Percentiles rank a stretch among this genome's conserved stretches.
These are phyloP conservation scores for Cucurbitaria berberidis DNA, from an alignment of 2,329 filamentous ascomycete species.

Conservation along the genomic window DNA sequence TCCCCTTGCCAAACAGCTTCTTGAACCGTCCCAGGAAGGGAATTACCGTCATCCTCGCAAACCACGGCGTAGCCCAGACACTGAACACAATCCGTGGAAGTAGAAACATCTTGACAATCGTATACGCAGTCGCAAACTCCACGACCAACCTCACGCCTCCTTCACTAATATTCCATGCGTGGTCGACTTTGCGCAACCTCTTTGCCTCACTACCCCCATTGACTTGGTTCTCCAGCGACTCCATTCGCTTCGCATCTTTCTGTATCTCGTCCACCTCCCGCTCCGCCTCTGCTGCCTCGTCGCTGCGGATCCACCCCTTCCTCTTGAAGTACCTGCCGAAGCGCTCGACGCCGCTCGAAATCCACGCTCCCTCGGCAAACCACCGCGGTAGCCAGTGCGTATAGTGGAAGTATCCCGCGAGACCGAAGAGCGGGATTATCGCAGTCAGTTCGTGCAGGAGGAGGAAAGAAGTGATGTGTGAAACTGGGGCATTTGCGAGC, in stretches of 20 bases:
- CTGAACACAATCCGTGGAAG: conserved; percentile 78
- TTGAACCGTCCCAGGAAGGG: conserved; percentile 42
- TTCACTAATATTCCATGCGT: conserved; percentile 49
- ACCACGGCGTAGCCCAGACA: conserved; percentile 91
- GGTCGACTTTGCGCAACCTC: conserved; percentile 40
- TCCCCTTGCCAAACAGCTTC: conserved; percentile 47
- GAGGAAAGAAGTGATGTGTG: conserved; percentile 84
- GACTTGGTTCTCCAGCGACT: conserved; percentile 32
- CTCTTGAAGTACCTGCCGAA: conserved; percentile 78
- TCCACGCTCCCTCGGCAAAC: conserved; percentile 59
- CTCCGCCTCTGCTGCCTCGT: conserved; percentile 55
- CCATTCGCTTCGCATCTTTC: conserved; percentile 70
- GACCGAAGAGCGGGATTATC: conserved; percentile 67
- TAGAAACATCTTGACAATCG: conserved; percentile 83
- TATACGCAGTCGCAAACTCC: conserved; percentile 86
- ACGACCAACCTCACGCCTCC: conserved; percentile 62
- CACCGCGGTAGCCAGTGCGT: conserved; percentile 72
- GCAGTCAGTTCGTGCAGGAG: conserved; percentile 88
- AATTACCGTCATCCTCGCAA: conserved; percentile 62
- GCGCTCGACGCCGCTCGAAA: conserved; percentile 68
- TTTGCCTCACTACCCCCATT: conserved; percentile 47
- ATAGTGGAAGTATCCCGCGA: conserved; percentile 60
- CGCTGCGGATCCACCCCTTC: conserved; percentile 79
- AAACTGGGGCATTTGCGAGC: conserved; percentile 77
- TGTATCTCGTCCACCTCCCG: conserved; percentile 18